Conservation (phyloP, 148 eudicot genomes). For the Heliamphora exappendiculata region DNA sequence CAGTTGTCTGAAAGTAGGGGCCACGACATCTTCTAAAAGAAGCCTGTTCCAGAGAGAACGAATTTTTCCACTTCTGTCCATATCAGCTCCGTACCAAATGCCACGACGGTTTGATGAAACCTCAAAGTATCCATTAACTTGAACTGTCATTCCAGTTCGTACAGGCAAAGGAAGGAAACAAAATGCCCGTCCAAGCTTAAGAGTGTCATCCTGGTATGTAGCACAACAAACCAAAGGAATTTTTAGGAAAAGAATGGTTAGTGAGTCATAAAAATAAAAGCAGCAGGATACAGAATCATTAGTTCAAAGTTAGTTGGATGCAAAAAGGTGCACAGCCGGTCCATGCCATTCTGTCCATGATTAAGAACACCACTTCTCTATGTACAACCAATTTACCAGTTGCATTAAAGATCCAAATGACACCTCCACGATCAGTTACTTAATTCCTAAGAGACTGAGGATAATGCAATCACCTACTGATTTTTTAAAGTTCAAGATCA, state of each 20-base stretch:
- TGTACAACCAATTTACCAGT: neutral
- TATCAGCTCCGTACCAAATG: constrained; percentile 98
- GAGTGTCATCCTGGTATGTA: constrained; percentile 55
- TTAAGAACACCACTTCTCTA: neutral
- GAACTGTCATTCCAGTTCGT: constrained; percentile 80
- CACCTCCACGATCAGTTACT: neutral
- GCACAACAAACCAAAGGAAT: constrained; percentile 15
- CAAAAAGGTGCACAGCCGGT: neutral
- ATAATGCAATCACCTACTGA: neutral
- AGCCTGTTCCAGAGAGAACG: constrained; percentile 95
- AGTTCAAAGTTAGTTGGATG: constrained; percentile 4
- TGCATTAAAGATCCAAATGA: neutral
- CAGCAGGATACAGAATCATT: constrained; percentile 4
- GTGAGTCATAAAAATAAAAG: neutral
- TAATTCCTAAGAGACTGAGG: neutral
- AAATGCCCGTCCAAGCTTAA: constrained; percentile 76
- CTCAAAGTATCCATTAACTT: constrained; percentile 94
- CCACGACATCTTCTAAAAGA: constrained; percentile 85
- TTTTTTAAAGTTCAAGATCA: neutral
- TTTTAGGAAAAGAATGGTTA: neutral
- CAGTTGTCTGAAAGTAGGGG: constrained; percentile 59
- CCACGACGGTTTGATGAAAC: constrained; percentile 99
- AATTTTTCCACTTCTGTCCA: constrained; percentile 97
- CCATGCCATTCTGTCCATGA: neutral
- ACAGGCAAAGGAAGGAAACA: constrained; percentile 99